A percentile compares a stretch with the other conserved stretches of the same genome.
These are phyloP conservation scores for Mediolabrus comicus DNA, from an alignment of 108 stramenopile species.

Conservation along the genomic window DNA sequence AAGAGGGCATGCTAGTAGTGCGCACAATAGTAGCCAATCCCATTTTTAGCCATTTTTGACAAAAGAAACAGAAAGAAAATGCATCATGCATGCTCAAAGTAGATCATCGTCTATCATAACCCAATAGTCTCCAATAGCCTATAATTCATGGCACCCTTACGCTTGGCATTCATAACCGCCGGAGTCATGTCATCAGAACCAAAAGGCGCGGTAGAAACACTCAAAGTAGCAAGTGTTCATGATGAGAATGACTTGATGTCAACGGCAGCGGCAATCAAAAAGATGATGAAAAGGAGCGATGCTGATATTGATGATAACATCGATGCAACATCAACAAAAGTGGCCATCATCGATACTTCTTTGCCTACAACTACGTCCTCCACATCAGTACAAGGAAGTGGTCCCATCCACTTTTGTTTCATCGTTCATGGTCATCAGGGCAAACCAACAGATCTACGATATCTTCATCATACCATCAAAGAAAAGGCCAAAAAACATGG, in stretches of 20 bases:
- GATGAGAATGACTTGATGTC: neutral
- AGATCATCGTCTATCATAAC: no score
- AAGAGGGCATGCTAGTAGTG: no score
- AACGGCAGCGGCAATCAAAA: neutral
- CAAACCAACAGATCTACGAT: conserved; percentile 23
- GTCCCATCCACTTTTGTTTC: conserved; percentile 22
- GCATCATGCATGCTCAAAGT: no score
- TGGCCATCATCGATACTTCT: no score
- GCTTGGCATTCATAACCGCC: neutral
- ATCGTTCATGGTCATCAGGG: conserved; percentile 34
- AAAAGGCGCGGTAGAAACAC: neutral
- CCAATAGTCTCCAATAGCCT: no score
- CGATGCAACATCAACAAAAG: neutral
- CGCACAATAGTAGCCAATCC: no score
- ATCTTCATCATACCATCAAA: conserved; percentile 20
- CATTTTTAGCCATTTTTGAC: no score
- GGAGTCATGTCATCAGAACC: neutral
- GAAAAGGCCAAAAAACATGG: conserved; percentile 12
- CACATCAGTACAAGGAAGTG: neutral
- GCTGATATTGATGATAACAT: neutral
- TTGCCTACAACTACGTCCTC: neutral
- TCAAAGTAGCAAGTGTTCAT: neutral
- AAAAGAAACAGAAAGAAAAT: no score
- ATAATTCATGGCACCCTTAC: neutral
- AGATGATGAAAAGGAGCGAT: neutral